Conservation (phyloP, 2,329 filamentous ascomycete genomes). For the Cryphonectria japonica region DNA sequence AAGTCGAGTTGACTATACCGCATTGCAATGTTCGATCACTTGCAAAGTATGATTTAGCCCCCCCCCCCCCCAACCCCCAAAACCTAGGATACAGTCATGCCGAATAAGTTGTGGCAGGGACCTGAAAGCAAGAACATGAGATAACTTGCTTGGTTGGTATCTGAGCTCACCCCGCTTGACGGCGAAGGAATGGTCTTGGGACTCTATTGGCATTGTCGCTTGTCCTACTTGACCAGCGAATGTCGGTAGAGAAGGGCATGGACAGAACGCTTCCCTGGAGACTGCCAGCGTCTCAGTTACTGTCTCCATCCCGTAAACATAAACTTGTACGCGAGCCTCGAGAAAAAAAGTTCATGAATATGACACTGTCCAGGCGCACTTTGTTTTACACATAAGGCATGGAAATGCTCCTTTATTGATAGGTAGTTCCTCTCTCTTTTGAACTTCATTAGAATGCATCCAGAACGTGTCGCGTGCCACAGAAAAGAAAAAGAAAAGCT, state of each 20-base stretch:
- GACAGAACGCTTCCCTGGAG: neutral
- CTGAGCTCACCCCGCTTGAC: neutral
- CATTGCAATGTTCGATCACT: neutral
- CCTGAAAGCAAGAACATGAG: neutral
- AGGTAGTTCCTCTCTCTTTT: constrained; percentile 3
- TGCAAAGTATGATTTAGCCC: neutral
- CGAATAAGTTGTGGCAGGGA: neutral
- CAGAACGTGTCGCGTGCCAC: constrained; percentile 10
- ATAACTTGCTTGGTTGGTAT: neutral
- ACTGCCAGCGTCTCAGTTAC: neutral
- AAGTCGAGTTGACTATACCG: neutral
- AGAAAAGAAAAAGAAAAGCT: neutral
- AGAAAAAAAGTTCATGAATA: neutral
- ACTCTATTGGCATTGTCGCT: neutral
- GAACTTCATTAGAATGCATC: constrained; percentile 17
- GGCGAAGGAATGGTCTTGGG: neutral
- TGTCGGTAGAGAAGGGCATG: neutral
- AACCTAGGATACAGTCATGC: neutral
- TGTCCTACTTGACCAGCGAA: neutral
- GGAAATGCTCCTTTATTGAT: neutral
- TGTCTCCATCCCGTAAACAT: neutral
- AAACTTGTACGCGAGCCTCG: neutral
- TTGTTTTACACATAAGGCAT: constrained; percentile 17
- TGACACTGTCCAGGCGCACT: neutral
- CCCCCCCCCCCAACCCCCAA: too few relatives aligned